Conservation (phyloP, 768 basidiomycete genomes). For the Mycena kentingensis region DNA sequence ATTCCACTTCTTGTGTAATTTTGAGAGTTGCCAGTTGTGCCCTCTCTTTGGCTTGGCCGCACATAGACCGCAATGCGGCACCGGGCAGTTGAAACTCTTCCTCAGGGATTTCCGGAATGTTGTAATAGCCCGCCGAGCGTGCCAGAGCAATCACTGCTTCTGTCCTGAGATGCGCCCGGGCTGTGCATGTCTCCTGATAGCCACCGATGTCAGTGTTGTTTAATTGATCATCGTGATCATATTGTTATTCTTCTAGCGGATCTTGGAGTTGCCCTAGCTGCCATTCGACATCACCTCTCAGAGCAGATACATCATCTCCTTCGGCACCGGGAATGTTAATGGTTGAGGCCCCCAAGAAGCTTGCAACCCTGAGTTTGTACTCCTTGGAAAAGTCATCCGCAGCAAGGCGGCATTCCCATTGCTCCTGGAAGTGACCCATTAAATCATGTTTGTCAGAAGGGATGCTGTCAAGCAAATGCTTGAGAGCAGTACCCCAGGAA, state of each 20-base stretch:
- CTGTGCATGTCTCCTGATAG: not conserved
- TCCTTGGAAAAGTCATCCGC: constrained; percentile 13
- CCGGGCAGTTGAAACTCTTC: no score
- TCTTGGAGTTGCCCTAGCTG: constrained; percentile 6
- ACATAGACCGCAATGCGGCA: no score
- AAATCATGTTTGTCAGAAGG: not conserved
- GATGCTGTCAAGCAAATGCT: not conserved
- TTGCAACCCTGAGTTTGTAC: not conserved
- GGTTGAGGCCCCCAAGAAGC: not conserved
- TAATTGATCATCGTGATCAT: not conserved
- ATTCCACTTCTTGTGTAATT: no score
- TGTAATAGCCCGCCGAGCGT: not conserved
- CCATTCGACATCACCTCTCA: constrained; percentile 7
- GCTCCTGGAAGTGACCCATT: constrained; percentile 14
- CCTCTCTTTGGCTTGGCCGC: no score
- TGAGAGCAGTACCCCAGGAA: not conserved
- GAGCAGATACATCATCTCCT: not conserved
- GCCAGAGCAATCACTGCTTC: constrained; percentile 4
- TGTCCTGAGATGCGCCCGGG: not conserved
- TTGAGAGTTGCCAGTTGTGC: no score
- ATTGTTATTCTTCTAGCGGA: not conserved
- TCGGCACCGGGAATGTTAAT: not conserved
- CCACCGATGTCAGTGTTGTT: not conserved
- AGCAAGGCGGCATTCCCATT: constrained; percentile 15
- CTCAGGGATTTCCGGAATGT: not conserved